These are phyloP conservation scores for Alternaria infectoria DNA, from an alignment of 2,329 filamentous ascomycete species.

Conservation along the genomic window DNA sequence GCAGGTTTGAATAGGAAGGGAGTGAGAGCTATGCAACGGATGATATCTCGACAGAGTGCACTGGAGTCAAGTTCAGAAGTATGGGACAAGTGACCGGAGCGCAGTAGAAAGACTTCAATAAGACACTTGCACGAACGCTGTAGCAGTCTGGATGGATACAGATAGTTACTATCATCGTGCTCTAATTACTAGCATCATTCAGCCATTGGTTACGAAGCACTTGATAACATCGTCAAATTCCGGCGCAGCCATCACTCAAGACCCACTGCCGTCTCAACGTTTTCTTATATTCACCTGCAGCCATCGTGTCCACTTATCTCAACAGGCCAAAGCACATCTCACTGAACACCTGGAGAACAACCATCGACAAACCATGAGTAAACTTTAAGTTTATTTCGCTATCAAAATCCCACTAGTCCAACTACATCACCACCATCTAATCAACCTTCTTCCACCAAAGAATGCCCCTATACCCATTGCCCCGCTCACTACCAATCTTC, in stretches of 20 bases:
- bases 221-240: not conserved
- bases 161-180: too few species aligned
- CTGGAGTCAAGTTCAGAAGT: not conserved
- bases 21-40: not conserved
- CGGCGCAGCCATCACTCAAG: not conserved
- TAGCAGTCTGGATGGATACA: too few species aligned
- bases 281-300: not conserved
- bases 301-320: not conserved
- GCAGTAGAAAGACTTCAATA: not conserved
- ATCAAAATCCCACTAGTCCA: rapidly evolving
- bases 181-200: not conserved
- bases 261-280: not conserved
- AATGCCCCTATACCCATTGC: constrained; percentile 25
- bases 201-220: not conserved
- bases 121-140: not conserved
- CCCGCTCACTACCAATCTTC: constrained; percentile 33
- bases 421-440: not conserved
- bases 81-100: not conserved
- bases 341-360: not conserved
- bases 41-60: not conserved
- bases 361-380: not conserved
- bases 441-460: constrained; percentile 34
- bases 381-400: not conserved
- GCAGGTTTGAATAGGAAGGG: not conserved
- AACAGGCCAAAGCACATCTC: not conserved